Conservation (phyloP, 208 protist genomes). For the Naegleria gruberi region DNA sequence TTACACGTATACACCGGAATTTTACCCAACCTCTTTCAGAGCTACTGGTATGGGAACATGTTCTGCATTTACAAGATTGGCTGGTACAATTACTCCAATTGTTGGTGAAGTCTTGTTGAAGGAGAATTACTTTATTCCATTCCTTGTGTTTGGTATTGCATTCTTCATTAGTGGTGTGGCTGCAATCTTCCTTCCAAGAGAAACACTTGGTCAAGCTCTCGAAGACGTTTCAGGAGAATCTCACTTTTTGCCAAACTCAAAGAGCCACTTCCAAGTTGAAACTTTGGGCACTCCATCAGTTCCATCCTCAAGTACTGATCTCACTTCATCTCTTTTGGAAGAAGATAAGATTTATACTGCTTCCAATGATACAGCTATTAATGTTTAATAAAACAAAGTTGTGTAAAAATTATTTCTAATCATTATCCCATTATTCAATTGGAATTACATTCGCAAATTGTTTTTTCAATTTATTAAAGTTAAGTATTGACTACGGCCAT, state of each 20-base stretch:
- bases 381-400: background rate
- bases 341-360: background rate
- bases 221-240: background rate
- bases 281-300: background rate
- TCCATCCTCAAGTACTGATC: background rate
- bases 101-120: background rate
- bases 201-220: background rate
- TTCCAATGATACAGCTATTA: background rate
- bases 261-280: background rate
- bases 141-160: background rate
- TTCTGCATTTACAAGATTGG: background rate
- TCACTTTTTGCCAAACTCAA: background rate
- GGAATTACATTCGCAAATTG: no score
- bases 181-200: background rate
- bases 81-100: constrained; percentile 11
- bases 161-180: background rate
- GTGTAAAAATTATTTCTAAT: no score
- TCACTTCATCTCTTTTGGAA: background rate
- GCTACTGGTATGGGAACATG: constrained; percentile 1
- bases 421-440: no score
- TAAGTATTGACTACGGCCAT: no score
- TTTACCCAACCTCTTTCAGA: background rate
- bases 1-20: background rate
- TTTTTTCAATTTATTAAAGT: no score
- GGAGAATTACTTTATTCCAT: background rate